Percentiles rank a stretch among this genome's conserved stretches.
These are phyloP conservation scores for Microstegium vimineum DNA, from an alignment of 176 grass and related monocot genomes.

Conservation along the genomic window DNA sequence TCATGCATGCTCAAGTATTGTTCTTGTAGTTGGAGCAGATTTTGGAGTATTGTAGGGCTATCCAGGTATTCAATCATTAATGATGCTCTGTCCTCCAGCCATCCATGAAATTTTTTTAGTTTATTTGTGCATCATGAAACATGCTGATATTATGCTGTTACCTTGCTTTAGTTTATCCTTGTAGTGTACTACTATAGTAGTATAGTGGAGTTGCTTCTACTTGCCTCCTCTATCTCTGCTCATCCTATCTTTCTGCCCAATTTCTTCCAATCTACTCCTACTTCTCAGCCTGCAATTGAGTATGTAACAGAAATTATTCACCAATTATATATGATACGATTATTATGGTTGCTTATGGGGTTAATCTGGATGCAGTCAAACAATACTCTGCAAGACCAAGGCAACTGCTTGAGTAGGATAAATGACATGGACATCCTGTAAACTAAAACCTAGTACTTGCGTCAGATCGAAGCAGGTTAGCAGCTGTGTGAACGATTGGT, in stretches of 20 bases:
- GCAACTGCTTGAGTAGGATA: constrained; percentile 15
- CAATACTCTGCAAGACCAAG: constrained; percentile 8
- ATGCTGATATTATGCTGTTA: constrained; percentile 2
- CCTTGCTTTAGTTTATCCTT: neutral
- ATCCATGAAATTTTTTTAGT: neutral
- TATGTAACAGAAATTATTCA: neutral
- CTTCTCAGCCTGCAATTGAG: neutral
- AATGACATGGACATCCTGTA: neutral
- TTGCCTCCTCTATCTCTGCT: neutral
- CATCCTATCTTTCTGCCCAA: neutral
- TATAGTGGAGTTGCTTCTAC: neutral
- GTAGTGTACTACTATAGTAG: neutral
- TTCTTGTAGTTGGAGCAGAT: constrained; percentile 34
- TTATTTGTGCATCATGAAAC: constrained; percentile 25
- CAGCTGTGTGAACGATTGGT: constrained; percentile 36
- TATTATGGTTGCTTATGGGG: neutral
- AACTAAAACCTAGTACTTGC: constrained; percentile 4
- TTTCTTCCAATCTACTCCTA: constrained; percentile 17
- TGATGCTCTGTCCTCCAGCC: constrained; percentile 4
- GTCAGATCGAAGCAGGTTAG: constrained; percentile 37
- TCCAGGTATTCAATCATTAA: constrained; percentile 32
- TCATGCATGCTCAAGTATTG: constrained; percentile 17
- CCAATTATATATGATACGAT: neutral
- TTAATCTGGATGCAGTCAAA: constrained; percentile 34
- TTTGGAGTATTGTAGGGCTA: constrained; percentile 21